Evolutionary conservation across 495 filamentous ascomycete genomes (phyloP), one percentile per base, ranked within the genome.

Genomic region (Tetracladium marchalianum): DNA sequence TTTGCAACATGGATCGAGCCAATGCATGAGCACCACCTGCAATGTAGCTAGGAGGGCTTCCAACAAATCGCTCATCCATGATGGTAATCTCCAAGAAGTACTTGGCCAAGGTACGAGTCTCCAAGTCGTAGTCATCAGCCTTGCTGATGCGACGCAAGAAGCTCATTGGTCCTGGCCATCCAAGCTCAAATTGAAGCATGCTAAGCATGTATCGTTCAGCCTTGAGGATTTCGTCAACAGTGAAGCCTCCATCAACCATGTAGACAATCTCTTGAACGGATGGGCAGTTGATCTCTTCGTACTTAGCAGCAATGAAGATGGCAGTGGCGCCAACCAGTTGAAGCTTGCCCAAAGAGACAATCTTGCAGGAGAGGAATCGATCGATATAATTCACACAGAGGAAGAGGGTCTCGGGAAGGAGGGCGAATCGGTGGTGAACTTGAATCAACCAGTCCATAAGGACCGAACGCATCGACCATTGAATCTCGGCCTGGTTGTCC

Each of bases 361-460:
- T 77, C 68, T 97, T 97, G 68, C 77, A 78, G 4, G 90, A 94
- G 31, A 98, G 77, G 66, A 98, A 98, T 31, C 92, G 87, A 61
- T 98, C 92, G 54, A 98, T 87, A 66, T 88, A 93, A 68, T 98
- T 97, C 61, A 90, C 84, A 50, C 79, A 84, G 36, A 97, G 76
- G 66, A 93, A 97, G 6, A 98, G 69, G 0, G 92, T 98, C 70
- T 98, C 93, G 6, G 92, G 92, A 1, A 95, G 78, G 11, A 97
- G 74, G 17, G 73, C 73, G 68, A 98, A 97, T 37, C 93, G 87
- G 54, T 81, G 75, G 58, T 98, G 92, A 16, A 98, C 92, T 61
- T 97, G 90, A 35, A 96, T 82, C 9, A 98, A 73, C 92, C 92
- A 98, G 62, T 97, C 93, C 82, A 97, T 94, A 43, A 98, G 78